These are phyloP conservation scores for Fusarium nanum DNA, from an alignment of 2,329 filamentous ascomycete species.

Conservation along the genomic window DNA sequence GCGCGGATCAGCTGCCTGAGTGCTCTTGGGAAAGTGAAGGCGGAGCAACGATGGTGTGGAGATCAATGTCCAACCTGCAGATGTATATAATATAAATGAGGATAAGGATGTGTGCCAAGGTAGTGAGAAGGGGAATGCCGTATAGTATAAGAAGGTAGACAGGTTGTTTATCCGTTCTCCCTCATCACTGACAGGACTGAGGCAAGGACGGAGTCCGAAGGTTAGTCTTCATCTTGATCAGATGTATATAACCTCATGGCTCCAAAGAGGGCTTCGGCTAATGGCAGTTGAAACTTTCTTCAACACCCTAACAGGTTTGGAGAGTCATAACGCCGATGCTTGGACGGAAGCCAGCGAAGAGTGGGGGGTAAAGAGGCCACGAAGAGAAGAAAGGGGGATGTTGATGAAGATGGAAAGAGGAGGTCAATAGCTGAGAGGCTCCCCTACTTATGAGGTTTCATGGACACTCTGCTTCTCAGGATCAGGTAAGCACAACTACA, in stretches of 20 bases:
- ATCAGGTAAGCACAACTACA: background rate
- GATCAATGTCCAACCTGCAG: background rate
- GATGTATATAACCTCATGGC: background rate
- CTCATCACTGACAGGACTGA: background rate
- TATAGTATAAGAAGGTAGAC: accelerated
- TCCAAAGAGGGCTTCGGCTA: background rate
- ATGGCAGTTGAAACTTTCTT: background rate
- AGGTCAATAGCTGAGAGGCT: background rate
- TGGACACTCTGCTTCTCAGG: background rate
- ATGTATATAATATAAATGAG: background rate
- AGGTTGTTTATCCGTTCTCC: background rate
- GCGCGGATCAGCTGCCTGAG: background rate
- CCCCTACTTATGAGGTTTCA: background rate
- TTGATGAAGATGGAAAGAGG: background rate
- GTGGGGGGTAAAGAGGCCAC: background rate
- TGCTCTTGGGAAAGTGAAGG: background rate
- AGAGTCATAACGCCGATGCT: background rate
- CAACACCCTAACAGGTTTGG: background rate
- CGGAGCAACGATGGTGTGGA: background rate
- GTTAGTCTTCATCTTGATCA: background rate
- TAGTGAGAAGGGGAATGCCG: background rate
- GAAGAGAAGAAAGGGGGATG: background rate
- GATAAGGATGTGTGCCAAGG: background rate
- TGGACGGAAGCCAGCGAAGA: background rate
- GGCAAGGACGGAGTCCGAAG: background rate